These are phyloP conservation scores for Hericium rajendrae DNA, from an alignment of 768 basidiomycete species.

Conservation along the genomic window DNA sequence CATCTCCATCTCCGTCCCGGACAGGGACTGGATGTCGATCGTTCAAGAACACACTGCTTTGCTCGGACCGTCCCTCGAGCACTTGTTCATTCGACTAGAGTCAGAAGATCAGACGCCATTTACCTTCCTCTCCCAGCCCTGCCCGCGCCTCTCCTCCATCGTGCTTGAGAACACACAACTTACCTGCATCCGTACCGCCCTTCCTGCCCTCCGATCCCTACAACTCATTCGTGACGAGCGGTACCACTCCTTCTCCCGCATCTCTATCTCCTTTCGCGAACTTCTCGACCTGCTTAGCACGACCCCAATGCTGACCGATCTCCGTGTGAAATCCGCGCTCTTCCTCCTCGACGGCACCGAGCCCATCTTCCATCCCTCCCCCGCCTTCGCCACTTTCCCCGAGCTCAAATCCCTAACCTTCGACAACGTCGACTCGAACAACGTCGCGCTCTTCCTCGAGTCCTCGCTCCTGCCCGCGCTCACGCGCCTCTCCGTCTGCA, in stretches of 20 bases:
- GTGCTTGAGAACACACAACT: slow-evolving; percentile 22
- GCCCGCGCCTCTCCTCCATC: slow-evolving; percentile 18
- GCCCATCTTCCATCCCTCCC: slow-evolving; percentile 16
- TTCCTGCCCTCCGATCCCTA: slow-evolving; percentile 17
- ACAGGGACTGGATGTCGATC: slow-evolving; percentile 20
- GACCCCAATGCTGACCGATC: slow-evolving; percentile 16
- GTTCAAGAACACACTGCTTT: slow-evolving; percentile 15
- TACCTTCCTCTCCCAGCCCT: slow-evolving; percentile 16
- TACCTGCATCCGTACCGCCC: slow-evolving; percentile 16
- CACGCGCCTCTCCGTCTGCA: slow-evolving; percentile 17
- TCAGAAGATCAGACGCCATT: slow-evolving; percentile 17
- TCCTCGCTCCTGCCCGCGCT: slow-evolving; percentile 18
- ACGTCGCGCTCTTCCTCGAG: slow-evolving; percentile 22
- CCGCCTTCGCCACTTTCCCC: slow-evolving; percentile 11
- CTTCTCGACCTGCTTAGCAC: slow-evolving; percentile 12
- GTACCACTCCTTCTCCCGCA: slow-evolving; percentile 15
- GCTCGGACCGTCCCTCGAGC: slow-evolving; percentile 20
- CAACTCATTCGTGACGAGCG: slow-evolving; percentile 20
- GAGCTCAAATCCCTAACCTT: slow-evolving; percentile 15
- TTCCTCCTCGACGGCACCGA: slow-evolving; percentile 19
- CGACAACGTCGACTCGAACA: slow-evolving; percentile 19
- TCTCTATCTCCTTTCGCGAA: slow-evolving; percentile 19
- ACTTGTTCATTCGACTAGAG: slow-evolving; percentile 21
- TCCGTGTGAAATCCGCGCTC: slow-evolving; percentile 17
- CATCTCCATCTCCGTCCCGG: slow-evolving; percentile 19